Percentiles rank a stretch among this genome's conserved stretches.
These are phyloP conservation scores for Pseudohyphozyma bogoriensis DNA, from an alignment of 768 basidiomycete species.

Conservation along the genomic window DNA sequence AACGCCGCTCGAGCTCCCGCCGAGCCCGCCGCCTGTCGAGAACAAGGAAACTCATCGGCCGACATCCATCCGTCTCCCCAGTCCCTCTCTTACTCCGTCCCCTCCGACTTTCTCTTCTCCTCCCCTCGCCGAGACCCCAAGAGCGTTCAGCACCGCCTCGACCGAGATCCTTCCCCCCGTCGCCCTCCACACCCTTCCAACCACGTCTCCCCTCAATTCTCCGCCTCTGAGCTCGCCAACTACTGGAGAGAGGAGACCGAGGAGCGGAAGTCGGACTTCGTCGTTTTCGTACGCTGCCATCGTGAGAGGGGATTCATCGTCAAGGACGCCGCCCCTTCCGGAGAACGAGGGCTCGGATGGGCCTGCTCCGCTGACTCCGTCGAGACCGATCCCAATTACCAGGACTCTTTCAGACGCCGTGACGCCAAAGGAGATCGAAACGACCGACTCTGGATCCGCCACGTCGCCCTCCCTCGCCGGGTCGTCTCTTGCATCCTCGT, in stretches of 20 bases:
- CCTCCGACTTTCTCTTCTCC: neutral
- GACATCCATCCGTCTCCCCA: neutral
- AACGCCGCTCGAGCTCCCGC: neutral
- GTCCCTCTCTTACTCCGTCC: neutral
- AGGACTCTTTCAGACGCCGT: neutral
- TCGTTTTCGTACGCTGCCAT: constrained; percentile 8
- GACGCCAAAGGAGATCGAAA: neutral
- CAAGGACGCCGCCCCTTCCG: neutral
- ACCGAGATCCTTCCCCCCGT: neutral
- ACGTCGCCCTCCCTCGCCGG: neutral
- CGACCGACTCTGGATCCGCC: too few species aligned
- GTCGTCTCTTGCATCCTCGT: neutral
- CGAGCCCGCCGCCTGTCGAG: neutral
- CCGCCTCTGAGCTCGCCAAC: too few species aligned
- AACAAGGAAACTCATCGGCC: neutral
- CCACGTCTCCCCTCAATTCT: neutral
- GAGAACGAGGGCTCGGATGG: neutral
- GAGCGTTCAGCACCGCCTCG: neutral
- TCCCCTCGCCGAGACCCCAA: too few species aligned
- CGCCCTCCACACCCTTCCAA: neutral
- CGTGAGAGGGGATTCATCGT: neutral
- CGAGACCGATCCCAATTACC: neutral
- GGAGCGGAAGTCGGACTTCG: too few species aligned
- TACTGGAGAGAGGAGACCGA: too few species aligned
- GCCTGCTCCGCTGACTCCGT: neutral